Base-by-base conservation (phyloP, 108 stramenopile species). In the Stephanodiscus minutulus region DNA sequence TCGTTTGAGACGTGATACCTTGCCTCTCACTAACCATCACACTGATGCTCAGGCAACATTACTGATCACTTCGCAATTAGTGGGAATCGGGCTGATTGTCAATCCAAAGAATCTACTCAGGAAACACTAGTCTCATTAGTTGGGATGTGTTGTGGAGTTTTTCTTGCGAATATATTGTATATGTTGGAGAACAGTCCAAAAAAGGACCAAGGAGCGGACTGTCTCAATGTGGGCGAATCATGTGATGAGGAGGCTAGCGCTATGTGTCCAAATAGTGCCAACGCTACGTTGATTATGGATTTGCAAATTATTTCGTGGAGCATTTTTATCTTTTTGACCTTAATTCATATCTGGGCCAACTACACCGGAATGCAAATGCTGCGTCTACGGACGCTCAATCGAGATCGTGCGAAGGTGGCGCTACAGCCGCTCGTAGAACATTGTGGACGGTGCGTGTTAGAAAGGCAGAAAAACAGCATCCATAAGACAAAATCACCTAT, bases 21-120 rank as follows among this genome's bases (percentile, higher is more conserved):
- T 25, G 24, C 55, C 2, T 57, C 6, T 28, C 28, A 54, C 55
- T 63, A 64, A 73, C 62, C 0, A 73, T 48, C 5, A 48, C 47
- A 48, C 15, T 48, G 18, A 48, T 48, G 18, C 7, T 48, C 18
- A 64, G 72, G 87, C 18, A 83, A 88, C n/a, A 96, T 98, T 53
- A 94, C 96, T 5, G 80, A 90, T 29, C 87, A 89, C 53, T 91
- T 91, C 66, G 83, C 91, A 22, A 73, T 76, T 8, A 39, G 77
- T 10, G 92, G 93, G 5, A 97, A 98, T 74, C 88, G 90, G 68
- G 96, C 96, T 1, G 98, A 98, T 73, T 48, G 72, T 98, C 54
- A 88, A 80, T 68, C 97, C 67, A 98, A 98, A 75, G 98, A 98
- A 72, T 87, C 84, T 11, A 93, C 97, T 15, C 98, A 98, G 77